These are phyloP conservation scores for Tetrapisispora phaffii DNA, from an alignment of 805 yeast species.

Conservation along the genomic window DNA sequence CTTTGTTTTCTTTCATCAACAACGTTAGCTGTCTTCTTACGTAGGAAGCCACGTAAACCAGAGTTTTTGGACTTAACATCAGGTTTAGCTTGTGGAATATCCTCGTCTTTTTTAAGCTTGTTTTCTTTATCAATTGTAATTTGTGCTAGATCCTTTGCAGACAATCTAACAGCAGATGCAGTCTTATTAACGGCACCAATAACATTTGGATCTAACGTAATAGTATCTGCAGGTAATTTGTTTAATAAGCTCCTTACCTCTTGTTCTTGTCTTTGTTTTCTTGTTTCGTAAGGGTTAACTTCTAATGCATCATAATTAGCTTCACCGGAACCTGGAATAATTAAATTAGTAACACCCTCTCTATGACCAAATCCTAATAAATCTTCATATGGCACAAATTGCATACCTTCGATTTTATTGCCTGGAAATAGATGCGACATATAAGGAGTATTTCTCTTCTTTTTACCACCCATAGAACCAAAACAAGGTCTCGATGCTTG, in stretches of 20 bases:
- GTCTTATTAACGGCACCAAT: conserved; percentile 78
- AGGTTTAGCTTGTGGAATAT: conserved; percentile 52
- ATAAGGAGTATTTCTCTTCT: conserved; percentile 55
- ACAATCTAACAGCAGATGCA: conserved; percentile 52
- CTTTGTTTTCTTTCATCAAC: conserved; percentile 77
- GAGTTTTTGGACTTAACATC: conserved; percentile 74
- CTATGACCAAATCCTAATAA: conserved; percentile 82
- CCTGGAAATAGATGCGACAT: conserved; percentile 86
- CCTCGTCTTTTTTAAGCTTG: conserved; percentile 34
- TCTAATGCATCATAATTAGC: conserved; percentile 94
- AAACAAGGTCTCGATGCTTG: conserved; percentile 41
- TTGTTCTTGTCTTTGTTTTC: conserved; percentile 84
- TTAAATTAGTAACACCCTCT: conserved; percentile 68
- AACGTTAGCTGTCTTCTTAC: conserved; percentile 78
- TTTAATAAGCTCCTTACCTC: conserved; percentile 81
- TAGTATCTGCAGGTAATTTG: conserved; percentile 87
- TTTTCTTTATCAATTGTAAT: conserved; percentile 29
- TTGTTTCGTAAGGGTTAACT: conserved; percentile 82
- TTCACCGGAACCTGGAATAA: conserved; percentile 96
- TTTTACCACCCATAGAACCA: conserved; percentile 28
- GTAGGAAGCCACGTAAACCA: conserved; percentile 63
- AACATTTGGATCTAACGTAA: conserved; percentile 76
- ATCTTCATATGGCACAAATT: conserved; percentile 93
- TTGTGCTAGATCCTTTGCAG: conserved; percentile 47
- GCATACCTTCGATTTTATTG: conserved; percentile 53